Evolutionary conservation across 2,329 filamentous ascomycete genomes (phyloP).

Genomic region (Aspergillus arachidicola): DNA sequence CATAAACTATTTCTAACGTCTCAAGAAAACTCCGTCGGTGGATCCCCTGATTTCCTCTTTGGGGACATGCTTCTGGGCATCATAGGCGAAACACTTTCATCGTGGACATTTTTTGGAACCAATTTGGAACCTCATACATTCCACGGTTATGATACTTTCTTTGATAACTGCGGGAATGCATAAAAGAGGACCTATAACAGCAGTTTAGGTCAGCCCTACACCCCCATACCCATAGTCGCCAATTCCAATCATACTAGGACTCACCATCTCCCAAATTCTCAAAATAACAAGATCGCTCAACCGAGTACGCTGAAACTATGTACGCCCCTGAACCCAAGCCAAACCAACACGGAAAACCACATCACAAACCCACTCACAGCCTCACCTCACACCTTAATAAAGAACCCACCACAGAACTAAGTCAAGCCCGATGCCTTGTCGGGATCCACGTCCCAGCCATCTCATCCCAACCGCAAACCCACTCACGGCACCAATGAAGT

Average conservation of each 20-base stretch:
- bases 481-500: neutral
- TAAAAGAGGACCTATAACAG: neutral
- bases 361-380: neutral
- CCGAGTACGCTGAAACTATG: neutral
- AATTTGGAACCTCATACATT: neutral
- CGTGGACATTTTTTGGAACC: neutral
- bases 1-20: neutral
- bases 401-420: neutral
- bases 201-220: too few species aligned
- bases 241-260: too few species aligned
- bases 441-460: constrained; percentile 1
- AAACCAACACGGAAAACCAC: neutral
- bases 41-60: neutral
- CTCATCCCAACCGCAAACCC: neutral
- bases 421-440: neutral
- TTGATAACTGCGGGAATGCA: neutral
- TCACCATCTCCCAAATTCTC: too few species aligned
- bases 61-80: neutral
- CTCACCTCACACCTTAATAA: neutral
- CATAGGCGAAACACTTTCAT: neutral
- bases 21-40: neutral
- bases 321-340: neutral
- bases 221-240: too few species aligned
- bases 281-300: too few species aligned
- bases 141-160: neutral